Evolutionary conservation across 306 rosid genomes (phyloP), one percentile per base, ranked within the genome.

Genomic region (Amphicarpaea edgeworthii): DNA sequence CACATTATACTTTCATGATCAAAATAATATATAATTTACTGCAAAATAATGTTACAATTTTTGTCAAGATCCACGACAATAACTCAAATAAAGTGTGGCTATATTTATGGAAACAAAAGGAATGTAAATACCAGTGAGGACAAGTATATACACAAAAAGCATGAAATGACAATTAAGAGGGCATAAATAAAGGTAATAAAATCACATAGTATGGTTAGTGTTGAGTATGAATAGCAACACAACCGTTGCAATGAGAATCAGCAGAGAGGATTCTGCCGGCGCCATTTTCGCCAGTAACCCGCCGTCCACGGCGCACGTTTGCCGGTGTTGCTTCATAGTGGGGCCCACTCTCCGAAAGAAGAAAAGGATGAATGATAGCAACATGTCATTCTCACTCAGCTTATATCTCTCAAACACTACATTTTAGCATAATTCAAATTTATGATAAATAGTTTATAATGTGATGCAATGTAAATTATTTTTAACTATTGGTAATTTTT

Each of bases 231-330:
- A 30, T 30, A 30, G 37, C 37, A 28, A 28, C 32, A 26, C 32
- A 28, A 28, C 32, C 3, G 4, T 28, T 28, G 5, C 5, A 30
- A 30, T 30, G 37, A 30, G 37, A 30, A 30, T 30, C 37, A 30
- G 37, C 37, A 30, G 37, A 30, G 37, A 21, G 32, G n/a, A 61
- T 61, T 32, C 68, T 60, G 43, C 43, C 23, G 43, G 43, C 67
- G 14, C 45, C 45, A 60, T 30, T 15, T 60, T 15, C 12, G 21
- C 66, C 21, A 60, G 21, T 28, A 7, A 30, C 42, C 68, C 68
- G 68, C 45, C 68, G 45, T 61, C 68, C 5, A 42, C 45, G 68
- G 45, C 24, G 68, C 68, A 32, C 15, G 68, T 61, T 9, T 61
- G 45, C 24, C 45, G 68, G 23, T 7, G 45, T 9, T 61, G 23